Evolutionary conservation across 495 filamentous ascomycete genomes (phyloP), one percentile per base, ranked within the genome.

Genomic region (Penicillium herquei): DNA sequence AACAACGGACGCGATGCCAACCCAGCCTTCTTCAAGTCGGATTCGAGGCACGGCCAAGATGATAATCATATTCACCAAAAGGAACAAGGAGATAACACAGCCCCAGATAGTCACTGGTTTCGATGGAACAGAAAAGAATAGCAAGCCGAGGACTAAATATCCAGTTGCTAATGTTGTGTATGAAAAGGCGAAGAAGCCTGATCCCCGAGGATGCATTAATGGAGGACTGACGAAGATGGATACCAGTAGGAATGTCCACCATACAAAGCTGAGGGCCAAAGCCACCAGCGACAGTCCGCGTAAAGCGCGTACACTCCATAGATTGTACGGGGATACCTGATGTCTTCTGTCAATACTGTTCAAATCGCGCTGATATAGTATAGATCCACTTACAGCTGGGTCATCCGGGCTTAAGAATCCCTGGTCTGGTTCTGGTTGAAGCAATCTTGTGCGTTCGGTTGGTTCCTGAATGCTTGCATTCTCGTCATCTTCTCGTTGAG

Each of bases 301-400:
- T 12, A 93, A 72, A 33, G 87, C 78, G 31, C 94, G 85, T 37
- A 98, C 88, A 56, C 84, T 88, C 84, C 89, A 96, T 49, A 97
- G 84, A 65, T 98, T 98, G 74, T 96, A 96, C 0, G 94, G 94
- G 1, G 94, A 92, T 32, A 98, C 88, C 88, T 92, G 52, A 37
- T 26, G 49, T 49, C 39, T 5, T 41, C 6, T 44, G 35, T 51
- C 13, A 42, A 35, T 47, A 16, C 1, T 40, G 51, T 43, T 18
- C 6, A 35, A 63, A 83, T 69, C 8, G 10, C 39, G 33, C 18
- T 30, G n/a, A 31, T 17, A 37, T 2, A 46, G 4, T 26, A 0
- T 1, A 12, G 21, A 26, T 26, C 21, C 21, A 48, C 60, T 40
- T 77, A 91, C 94, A 51, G 92, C 92, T 49, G 93, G 94, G 70